Evolutionary conservation across 257 asterid species (phyloP), one percentile per base, ranked within the genome.

Genomic region (Nicotiana benthamiana): DNA sequence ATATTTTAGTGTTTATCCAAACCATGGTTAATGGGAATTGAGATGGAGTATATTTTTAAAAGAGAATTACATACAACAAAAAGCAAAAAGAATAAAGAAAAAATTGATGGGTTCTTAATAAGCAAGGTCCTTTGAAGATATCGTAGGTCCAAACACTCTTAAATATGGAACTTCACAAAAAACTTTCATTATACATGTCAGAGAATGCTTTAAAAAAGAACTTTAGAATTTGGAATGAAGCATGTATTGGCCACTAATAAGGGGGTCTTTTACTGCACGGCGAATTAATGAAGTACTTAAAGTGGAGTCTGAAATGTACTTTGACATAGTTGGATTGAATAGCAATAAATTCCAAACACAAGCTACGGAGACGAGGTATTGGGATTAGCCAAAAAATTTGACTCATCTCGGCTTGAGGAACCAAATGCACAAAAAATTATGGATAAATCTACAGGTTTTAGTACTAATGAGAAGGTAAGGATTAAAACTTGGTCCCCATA

Each of bases 151-250:
- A 68, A 20, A 68, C n/a, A 68, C n/a, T 36, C 28, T 68, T 4
- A 11, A 5, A 10, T 68, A 5, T 20, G 6, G 56, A 51, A 51
- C 56, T 51, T 11, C 3, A 13, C 56, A 51, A 51, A 51, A 51
- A 5, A 51, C 56, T 4, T 51, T 51, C 56, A 51, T 51, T 16
- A 51, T 13, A 9, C 18, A 46, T 68, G 57, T 12, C 77, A 20
- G 20, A 40, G 7, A 70, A 70, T 43, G 20, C 59, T 6, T 43
- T 20, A 43, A 56, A 68, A 12, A 40, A n/a, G 12, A 68, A 1
- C 56, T 68, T 68, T n/a, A 40, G 77, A 72, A 72, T 22, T 72
- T 72, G 36, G 60, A 24, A 48, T 72, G 78, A 72, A 24, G 61
- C 40, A 48, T 26, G 36, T 72, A 1, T 8, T 48, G 60, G 20